A percentile compares a stretch with the other conserved stretches of the same genome.
Conservation (phyloP, 2,329 filamentous ascomycete species). For the Passalora sequoiae region DNA sequence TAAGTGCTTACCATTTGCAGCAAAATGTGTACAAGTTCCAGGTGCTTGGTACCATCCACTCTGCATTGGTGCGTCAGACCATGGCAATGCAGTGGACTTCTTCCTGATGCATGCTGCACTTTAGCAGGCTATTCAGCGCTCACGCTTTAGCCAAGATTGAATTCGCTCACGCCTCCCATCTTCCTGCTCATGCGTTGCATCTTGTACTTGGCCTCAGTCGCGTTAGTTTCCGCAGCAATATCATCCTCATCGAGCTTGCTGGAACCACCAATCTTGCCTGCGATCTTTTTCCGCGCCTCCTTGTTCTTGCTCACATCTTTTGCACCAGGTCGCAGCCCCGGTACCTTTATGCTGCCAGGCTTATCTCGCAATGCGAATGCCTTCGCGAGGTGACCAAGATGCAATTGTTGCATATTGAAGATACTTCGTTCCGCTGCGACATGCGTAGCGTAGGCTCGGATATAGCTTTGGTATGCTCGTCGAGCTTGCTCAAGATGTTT, state of each 20-base stretch:
- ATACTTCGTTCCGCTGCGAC: conserved; percentile 75
- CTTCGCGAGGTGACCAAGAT: conserved; percentile 90
- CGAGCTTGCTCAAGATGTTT: conserved; percentile 74
- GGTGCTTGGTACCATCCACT: no score
- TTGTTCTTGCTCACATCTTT: conserved; percentile 45
- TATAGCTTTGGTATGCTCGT: conserved; percentile 83
- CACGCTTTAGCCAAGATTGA: conserved; percentile 54
- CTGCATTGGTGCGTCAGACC: no score
- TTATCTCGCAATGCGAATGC: conserved; percentile 85
- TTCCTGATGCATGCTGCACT: no score
- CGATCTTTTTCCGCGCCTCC: conserved; percentile 35
- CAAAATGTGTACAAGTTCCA: no score
- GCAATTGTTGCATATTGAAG: conserved; percentile 87
- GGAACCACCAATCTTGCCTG: conserved; percentile 32
- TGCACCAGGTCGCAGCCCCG: conserved; percentile 47
- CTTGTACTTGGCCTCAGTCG: conserved; percentile 46
- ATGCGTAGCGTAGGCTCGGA: conserved; percentile 93
- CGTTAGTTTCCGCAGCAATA: conserved; percentile 32
- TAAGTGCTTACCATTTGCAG: no score
- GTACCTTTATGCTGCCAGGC: conserved; percentile 67
- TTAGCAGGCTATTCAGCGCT: no score
- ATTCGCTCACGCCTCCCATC: conserved; percentile 50
- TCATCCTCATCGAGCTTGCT: conserved; percentile 26
- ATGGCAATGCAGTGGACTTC: no score
- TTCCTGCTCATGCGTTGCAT: conserved; percentile 51